A percentile compares a stretch with the other conserved stretches of the same genome.
These are phyloP conservation scores for Phoenix roebelenii DNA, from an alignment of 176 grass and related monocot species.

Conservation along the genomic window DNA sequence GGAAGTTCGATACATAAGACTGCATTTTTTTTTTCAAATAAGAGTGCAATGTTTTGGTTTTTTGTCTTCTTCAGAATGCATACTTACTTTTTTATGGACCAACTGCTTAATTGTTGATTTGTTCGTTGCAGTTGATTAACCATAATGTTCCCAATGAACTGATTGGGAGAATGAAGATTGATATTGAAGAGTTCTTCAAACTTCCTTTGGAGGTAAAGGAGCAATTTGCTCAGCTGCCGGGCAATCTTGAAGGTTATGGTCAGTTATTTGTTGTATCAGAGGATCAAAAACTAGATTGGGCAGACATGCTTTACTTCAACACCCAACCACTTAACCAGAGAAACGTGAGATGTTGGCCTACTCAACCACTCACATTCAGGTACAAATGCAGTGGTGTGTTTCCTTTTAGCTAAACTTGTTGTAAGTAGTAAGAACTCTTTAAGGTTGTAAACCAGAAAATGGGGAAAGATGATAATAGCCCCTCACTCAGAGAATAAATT, in stretches of 20 bases:
- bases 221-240: constrained; percentile 14
- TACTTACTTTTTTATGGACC: too few species aligned
- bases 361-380: constrained; percentile 22
- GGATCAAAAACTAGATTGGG: constrained; percentile 37
- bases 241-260: constrained; percentile 26
- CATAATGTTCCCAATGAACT: constrained; percentile 11
- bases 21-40: not conserved
- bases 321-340: constrained; percentile 5
- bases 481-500: too few species aligned
- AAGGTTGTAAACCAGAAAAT: too few species aligned
- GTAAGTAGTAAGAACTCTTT: too few species aligned
- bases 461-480: too few species aligned
- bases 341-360: constrained; percentile 17
- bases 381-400: not conserved
- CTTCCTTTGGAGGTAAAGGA: constrained; percentile 29
- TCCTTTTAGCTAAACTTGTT: too few species aligned
- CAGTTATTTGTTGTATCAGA: constrained; percentile 32
- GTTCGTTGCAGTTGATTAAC: constrained; percentile 23
- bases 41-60: not conserved
- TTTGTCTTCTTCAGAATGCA: too few species aligned
- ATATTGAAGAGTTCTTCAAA: constrained; percentile 23
- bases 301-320: constrained; percentile 25
- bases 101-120: too few species aligned
- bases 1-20: not conserved
- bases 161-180: constrained; percentile 16